A percentile compares a stretch with the other conserved stretches of the same genome.
Conservation (phyloP, 2,329 filamentous ascomycete genomes). For the Claviceps sp. region DNA sequence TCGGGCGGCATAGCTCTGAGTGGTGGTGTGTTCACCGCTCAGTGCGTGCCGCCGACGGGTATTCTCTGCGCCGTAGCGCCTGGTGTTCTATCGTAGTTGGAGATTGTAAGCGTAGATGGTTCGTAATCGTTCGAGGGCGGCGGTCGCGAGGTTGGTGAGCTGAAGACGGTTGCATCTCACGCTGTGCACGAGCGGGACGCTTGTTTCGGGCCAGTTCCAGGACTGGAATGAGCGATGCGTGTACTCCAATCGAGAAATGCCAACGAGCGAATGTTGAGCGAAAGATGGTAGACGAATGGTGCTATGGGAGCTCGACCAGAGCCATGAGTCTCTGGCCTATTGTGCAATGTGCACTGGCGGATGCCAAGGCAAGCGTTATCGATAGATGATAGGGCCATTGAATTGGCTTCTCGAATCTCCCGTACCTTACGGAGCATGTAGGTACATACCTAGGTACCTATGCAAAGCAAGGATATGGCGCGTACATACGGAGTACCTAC, state of each 20-base stretch:
- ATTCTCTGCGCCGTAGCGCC: not conserved
- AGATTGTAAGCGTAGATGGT: not conserved
- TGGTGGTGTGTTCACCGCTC: constrained; percentile 4
- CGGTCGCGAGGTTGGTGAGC: not conserved
- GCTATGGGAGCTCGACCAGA: not conserved
- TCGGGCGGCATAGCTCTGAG: constrained; percentile 13
- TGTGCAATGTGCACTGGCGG: not conserved
- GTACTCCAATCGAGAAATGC: not conserved
- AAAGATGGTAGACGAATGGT: not conserved
- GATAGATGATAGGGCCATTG: not conserved
- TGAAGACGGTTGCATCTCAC: not conserved
- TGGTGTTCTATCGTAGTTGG: not conserved
- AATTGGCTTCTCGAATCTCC: not conserved
- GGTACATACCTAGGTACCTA: no score
- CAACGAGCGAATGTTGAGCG: not conserved
- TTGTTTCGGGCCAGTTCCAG: not conserved
- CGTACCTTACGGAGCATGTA: not conserved
- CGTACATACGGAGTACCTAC: no score
- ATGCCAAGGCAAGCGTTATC: not conserved
- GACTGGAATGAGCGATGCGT: not conserved
- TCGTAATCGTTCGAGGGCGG: not conserved
- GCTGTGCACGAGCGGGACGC: not conserved
- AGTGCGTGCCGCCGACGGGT: constrained; percentile 4
- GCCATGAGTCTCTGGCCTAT: not conserved
- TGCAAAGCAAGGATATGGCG: not conserved